These are phyloP conservation scores for Microdochium bolleyi DNA, from an alignment of 2,329 filamentous ascomycete genomes.

Conservation along the genomic window DNA sequence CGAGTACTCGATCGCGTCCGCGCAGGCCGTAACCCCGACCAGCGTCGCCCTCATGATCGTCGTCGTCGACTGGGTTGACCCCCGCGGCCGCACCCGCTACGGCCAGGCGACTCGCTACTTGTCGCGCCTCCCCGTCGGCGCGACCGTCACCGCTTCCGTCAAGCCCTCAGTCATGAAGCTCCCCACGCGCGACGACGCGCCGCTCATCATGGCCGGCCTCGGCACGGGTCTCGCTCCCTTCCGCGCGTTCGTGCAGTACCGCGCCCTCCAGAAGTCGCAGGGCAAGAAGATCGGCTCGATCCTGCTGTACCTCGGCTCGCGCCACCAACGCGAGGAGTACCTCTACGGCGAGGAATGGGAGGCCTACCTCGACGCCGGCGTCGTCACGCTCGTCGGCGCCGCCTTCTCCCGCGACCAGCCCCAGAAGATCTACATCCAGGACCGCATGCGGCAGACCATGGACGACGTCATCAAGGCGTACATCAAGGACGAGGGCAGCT, in stretches of 20 bases:
- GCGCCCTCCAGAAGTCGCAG: slow-evolving; percentile 94
- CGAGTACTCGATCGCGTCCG: slow-evolving; percentile 98
- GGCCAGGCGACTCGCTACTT: slow-evolving; percentile 93
- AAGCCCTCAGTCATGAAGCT: slow-evolving; percentile 99
- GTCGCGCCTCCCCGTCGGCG: slow-evolving; percentile 63
- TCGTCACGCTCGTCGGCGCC: slow-evolving; percentile 87
- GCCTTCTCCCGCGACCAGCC: slow-evolving; percentile 96
- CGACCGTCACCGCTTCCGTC: slow-evolving; percentile 81
- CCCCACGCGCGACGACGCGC: slow-evolving; percentile 77
- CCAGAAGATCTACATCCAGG: slow-evolving; percentile 99
- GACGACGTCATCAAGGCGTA: slow-evolving; percentile 79
- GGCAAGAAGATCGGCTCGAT: slow-evolving; percentile 92
- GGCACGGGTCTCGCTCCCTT: slow-evolving; percentile 97
- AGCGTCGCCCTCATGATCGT: slow-evolving; percentile 95
- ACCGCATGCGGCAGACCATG: slow-evolving; percentile 88
- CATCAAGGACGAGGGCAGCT: slow-evolving; percentile 78
- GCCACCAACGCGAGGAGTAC: slow-evolving; percentile 97
- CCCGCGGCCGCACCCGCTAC: slow-evolving; percentile 77
- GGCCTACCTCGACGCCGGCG: slow-evolving; percentile 88
- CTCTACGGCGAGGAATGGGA: slow-evolving; percentile 99
- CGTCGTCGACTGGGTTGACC: slow-evolving; percentile 91
- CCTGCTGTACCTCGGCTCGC: slow-evolving; percentile 91
- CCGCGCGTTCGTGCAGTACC: slow-evolving; percentile 97
- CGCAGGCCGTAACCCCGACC: slow-evolving; percentile 85
- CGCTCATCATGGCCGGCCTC: slow-evolving; percentile 98